These are phyloP conservation scores for Suillus subluteus DNA, from an alignment of 768 basidiomycete genomes.

Conservation along the genomic window DNA sequence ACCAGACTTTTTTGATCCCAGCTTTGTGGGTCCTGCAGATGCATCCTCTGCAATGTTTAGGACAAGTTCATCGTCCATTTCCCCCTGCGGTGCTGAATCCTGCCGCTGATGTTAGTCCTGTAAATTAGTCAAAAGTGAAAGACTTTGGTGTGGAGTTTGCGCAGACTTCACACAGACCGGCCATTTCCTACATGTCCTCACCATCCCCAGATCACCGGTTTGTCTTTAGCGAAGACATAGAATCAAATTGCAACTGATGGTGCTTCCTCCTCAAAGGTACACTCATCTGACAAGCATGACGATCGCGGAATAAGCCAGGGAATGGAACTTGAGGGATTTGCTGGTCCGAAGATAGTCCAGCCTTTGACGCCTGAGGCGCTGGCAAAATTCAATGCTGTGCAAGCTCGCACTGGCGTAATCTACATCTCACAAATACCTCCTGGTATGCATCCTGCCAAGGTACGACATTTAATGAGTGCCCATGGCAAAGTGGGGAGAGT, in stretches of 20 bases:
- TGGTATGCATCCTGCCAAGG: slow-evolving; percentile 96
- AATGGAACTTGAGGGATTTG: slow-evolving; percentile 63
- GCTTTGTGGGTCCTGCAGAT: slow-evolving; percentile 30
- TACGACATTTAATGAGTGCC: slow-evolving; percentile 88
- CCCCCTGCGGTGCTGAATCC: too few relatives aligned
- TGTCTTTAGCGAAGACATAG: not conserved
- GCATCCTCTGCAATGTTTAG: slow-evolving; percentile 62
- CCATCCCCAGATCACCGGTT: not conserved
- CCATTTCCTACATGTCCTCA: too few relatives aligned
- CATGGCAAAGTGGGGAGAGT: slow-evolving; percentile 92
- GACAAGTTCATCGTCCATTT: slow-evolving; percentile 76
- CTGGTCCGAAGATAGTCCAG: slow-evolving; percentile 66
- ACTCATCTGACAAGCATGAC: slow-evolving; percentile 3
- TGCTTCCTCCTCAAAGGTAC: not conserved
- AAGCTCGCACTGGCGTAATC: slow-evolving; percentile 80
- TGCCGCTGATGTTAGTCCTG: not conserved
- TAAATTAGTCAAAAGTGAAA: not conserved
- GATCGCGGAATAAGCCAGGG: slow-evolving; percentile 43
- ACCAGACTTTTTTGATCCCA: slow-evolving; percentile 54
- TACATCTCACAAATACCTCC: slow-evolving; percentile 98
- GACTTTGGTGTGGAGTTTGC: too few relatives aligned
- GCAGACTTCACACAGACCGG: too few relatives aligned
- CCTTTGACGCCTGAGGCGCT: slow-evolving; percentile 77
- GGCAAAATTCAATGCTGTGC: slow-evolving; percentile 71
- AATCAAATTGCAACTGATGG: not conserved